A percentile compares a stretch with the other conserved stretches of the same genome.
Conservation (phyloP, 345 rosid species). For the Heritiera fomes region DNA sequence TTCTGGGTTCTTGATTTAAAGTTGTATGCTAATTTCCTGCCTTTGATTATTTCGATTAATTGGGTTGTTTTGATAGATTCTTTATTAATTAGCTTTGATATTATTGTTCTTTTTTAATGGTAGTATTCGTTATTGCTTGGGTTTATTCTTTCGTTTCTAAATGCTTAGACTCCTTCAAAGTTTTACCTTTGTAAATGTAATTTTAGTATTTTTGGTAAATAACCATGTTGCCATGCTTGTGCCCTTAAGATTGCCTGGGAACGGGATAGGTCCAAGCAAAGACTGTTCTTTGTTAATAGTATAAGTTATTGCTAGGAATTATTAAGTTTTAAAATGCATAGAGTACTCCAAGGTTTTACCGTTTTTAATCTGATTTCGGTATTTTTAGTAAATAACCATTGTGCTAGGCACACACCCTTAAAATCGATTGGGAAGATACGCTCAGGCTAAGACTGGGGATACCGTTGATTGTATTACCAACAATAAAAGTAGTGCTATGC, state of each 20-base stretch:
- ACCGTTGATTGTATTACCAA: not conserved
- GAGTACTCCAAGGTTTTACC: not conserved
- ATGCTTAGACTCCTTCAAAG: not conserved
- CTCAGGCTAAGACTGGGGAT: not conserved
- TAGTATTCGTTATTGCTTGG: not conserved
- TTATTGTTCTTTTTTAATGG: not conserved
- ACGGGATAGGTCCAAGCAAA: not conserved
- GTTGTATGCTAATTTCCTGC: not conserved
- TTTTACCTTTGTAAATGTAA: not conserved
- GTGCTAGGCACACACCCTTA: too few relatives aligned
- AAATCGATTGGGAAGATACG: not conserved
- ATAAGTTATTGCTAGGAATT: not conserved
- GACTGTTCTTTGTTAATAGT: not conserved
- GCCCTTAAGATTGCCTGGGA: not conserved
- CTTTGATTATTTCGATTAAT: slow-evolving; percentile 3
- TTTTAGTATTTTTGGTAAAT: not conserved
- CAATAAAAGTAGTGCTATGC: not conserved
- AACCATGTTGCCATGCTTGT: not conserved
- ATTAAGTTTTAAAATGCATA: not conserved
- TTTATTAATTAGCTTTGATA: not conserved
- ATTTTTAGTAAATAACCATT: not conserved
- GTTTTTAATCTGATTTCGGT: not conserved
- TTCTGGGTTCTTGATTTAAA: slow-evolving; percentile 10
- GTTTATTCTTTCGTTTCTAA: not conserved
- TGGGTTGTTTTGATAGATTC: not conserved